A percentile compares a stretch with the other conserved stretches of the same genome.
Evolutionary conservation across 306 rosid species (phyloP).

Genomic region (Mucuna pruriens): DNA sequence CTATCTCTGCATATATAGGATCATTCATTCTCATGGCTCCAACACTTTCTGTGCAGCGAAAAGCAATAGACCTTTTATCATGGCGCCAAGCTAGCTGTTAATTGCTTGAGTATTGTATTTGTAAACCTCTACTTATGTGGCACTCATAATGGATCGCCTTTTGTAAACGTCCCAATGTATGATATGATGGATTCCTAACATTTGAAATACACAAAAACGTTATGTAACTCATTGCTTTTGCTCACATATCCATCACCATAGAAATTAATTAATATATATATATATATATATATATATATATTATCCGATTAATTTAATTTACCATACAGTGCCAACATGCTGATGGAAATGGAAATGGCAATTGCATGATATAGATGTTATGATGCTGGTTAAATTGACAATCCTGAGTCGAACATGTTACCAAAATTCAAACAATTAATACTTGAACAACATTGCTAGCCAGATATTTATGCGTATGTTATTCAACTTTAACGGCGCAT

Average conservation of each 20-base stretch:
- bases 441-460: not conserved
- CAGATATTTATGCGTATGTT: not conserved
- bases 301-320: not conserved
- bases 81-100: not conserved
- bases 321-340: not conserved
- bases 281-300: no score
- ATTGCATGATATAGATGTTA: not conserved
- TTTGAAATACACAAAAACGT: not conserved
- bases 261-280: no score
- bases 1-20: not conserved
- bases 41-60: conserved; percentile 21
- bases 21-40: conserved; percentile 1
- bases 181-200: conserved; percentile 43
- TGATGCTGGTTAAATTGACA: conserved; percentile 6
- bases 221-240: not conserved
- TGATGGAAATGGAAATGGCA: conserved; percentile 3
- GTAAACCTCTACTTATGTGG: conserved; percentile 33
- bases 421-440: not conserved
- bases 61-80: not conserved
- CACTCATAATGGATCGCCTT: not conserved
- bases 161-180: conserved; percentile 22
- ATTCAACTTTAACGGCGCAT: not conserved
- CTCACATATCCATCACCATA: not conserved
- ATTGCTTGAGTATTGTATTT: conserved; percentile 45
- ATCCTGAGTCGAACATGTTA: not conserved